Evolutionary conservation across 148 eudicot genomes (phyloP), one percentile per base, ranked within the genome.

Genomic region (Gaultheria prostrata): DNA sequence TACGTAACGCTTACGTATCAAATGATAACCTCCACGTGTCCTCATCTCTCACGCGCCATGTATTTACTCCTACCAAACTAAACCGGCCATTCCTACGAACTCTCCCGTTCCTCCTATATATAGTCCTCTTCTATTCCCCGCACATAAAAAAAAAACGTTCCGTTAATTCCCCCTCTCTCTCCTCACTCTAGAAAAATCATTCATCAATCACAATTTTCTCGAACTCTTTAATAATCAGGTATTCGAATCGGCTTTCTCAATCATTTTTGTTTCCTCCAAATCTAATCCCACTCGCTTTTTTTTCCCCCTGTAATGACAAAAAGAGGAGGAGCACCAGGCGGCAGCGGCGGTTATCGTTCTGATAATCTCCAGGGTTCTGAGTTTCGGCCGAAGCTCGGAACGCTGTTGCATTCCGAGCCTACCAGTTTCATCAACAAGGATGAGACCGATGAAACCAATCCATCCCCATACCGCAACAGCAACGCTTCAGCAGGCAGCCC

Each of bases 321-420:
- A 39, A 6, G 28, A 1, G 80, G 15, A 51, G 56, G 0, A 53
- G 61, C 21, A 24, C 32, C 53, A 33, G 48, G 50, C 13, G 50
- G 4, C 21, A 28, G 35, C 2, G 35, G 76, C 3, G 48, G 49
- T 15, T 2, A 26, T 50, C 6, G 26, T 9, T 72, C 33, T 21
- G 17, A 18, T 5, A 43, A 20, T 17, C 76, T 84, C 84, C 77
- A 83, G 46, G n/a, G n/a, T n/a, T n/a, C n/a, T n/a, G n/a, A n/a
- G n/a, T n/a, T n/a, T n/a, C 85, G 92, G 6, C 82, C 48, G 1
- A 88, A 83, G 76, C 69, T 88, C 20, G 90, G 85, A 8, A 65
- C 86, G 67, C 80, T 88, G 11, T 78, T 89, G 39, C 73, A 81
- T 30, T 82, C 87, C 69, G 90, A 88, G 4, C 85, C 83, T 20